Conservation (phyloP, 164 flowering plant genomes). For the Houttuynia cordata region DNA sequence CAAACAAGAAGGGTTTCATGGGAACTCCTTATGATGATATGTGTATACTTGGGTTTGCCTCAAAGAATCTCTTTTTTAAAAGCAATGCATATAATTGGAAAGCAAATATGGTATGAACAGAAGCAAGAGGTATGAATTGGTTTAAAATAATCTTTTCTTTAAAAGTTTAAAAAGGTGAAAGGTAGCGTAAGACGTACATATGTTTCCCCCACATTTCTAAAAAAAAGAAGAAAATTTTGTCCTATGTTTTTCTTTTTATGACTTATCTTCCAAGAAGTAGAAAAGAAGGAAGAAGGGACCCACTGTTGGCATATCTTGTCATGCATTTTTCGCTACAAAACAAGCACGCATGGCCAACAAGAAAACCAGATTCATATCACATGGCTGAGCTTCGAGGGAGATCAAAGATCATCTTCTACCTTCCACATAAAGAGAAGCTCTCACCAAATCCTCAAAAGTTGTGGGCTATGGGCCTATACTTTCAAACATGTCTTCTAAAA, state of each 20-base stretch:
- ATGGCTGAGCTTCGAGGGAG: background rate
- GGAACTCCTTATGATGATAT: background rate
- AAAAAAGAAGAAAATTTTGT: no score
- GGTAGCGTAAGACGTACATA: no score
- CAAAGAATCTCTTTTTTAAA: slow-evolving; percentile 4
- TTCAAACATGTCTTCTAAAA: background rate
- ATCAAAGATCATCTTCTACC: background rate
- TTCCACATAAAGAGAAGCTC: background rate
- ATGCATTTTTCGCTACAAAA: slow-evolving; percentile 10
- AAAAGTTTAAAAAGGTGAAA: no score
- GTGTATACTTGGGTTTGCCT: slow-evolving; percentile 1
- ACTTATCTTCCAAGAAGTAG: background rate
- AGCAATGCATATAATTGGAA: background rate
- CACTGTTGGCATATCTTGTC: slow-evolving; percentile 2
- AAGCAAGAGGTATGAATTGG: background rate
- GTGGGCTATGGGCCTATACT: background rate
- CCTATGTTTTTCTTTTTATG: background rate
- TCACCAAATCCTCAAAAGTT: slow-evolving; percentile 2
- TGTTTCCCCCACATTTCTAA: no score
- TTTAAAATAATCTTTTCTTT: no score
- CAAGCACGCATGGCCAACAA: slow-evolving; percentile 16
- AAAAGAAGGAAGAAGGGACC: slow-evolving; percentile 1
- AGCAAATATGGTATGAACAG: background rate
- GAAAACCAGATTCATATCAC: slow-evolving; percentile 4
- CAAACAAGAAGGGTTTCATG: background rate